Evolutionary conservation across 805 yeast species (phyloP), one percentile per base, ranked within the genome.

Genomic region (Candida caryicola): DNA sequence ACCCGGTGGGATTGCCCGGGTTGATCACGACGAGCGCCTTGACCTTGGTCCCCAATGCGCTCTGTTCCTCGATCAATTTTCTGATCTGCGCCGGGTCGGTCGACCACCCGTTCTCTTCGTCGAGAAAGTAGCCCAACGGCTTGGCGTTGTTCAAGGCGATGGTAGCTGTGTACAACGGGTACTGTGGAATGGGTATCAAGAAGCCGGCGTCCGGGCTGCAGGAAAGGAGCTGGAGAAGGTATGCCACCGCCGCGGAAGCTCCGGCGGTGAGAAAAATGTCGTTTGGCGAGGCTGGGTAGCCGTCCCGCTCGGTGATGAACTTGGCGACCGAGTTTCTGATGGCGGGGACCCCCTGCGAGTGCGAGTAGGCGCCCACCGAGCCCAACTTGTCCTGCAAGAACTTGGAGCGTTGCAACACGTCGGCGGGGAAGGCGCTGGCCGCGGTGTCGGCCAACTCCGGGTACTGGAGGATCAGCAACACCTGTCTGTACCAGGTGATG

Each of bases 1-100:
- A 77, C 30, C 99, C 99, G 0, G 99, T 93, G 46, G 99, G 99
- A 64, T 93, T 93, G 41, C 99, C 98, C 2, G 99, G 99, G 67
- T 93, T 93, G 55, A 93, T 93, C 12, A 93, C 86, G 2, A 91
- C 98, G 38, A 95, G 66, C 42, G 91, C 82, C 52, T 86, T 79
- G 46, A 93, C 82, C 9, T 64, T 69, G 19, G 85, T 62, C 2
- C 84, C 86, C 25, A 76, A 63, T 2, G 59, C 59, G 13, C 51
- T 44, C 15, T 85, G 71, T 16, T 73, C 69, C 21, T 60, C 51
- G 34, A 84, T 76, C 34, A 79, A 69, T 0, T 61, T 44, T 45
- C 78, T 77, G 52, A 88, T 78, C 54, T 80, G 82, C 8, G 62
- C 56, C 3, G 93, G 74, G 52, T 85, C 79, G 5, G 95, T 79